Evolutionary conservation across 1,284 basidiomycete species (phyloP), one percentile per base, ranked within the genome.

Genomic region (Boletus smithii): DNA sequence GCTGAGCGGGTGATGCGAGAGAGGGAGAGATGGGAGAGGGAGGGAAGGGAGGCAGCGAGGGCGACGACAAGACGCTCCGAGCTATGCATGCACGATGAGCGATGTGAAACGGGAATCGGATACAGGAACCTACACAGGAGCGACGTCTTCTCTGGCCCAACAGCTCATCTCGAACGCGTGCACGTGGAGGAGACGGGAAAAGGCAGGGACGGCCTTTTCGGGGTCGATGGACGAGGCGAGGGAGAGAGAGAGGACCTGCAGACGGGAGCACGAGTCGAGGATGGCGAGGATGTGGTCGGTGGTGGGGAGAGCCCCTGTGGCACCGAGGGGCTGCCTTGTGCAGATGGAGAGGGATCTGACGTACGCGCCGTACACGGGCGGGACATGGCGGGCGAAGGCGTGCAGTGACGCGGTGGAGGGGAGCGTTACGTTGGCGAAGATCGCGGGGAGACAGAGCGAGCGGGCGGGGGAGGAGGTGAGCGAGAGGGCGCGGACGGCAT

Each of bases 1-100:
- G 70, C 69, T 5, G 84, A 85, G 48, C 85, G 82, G 16, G 81
- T 77, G 58, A 88, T 75, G 58, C 77, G 77, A 34, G 81, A 76
- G 18, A 88, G 69, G 11, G 75, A 72, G 44, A 88, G 74, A 44
- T 76, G 70, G 50, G 74, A 62, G 24, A 88, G 75, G 51, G 69
- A 65, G 9, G 79, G 78, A 3, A 81, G 63, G 3, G 80, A 77
- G 6, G 79, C 77, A 0, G 84, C 84, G 48, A 88, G 79, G 11
- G 78, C 76, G n/a, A 86, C 83, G 45, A 77, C 80, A 4, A 85
- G 70, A 33, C 84, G 73, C 60, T 88, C 85, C 62, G 83, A 88
- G 66, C 85, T 87, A 16, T 29, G 49, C n/a, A 51, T 47, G 23
- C 51, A 44, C 26, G 20, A 34, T 23, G 52, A 35, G 16, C 24